Percentiles rank a stretch among this genome's conserved stretches.
Conservation (phyloP, 208 protist genomes). For the Leishmania aethiopica region DNA sequence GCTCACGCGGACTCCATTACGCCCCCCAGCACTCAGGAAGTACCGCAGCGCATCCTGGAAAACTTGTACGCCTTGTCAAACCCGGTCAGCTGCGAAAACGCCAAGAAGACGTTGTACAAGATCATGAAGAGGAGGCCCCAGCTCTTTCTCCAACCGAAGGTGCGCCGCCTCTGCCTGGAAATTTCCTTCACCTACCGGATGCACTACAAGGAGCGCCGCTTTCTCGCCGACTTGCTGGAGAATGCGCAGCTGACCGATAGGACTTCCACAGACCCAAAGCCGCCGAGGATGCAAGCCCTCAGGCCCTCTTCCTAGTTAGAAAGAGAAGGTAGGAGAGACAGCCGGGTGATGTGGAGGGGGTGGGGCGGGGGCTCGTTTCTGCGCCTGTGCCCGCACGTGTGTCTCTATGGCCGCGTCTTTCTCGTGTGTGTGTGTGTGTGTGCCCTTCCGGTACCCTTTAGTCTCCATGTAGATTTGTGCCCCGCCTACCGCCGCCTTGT, state of each 20-base stretch:
- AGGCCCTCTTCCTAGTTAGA: neutral
- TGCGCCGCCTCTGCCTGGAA: constrained; percentile 64
- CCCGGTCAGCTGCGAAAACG: constrained; percentile 75
- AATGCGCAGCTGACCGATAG: constrained; percentile 52
- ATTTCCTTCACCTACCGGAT: constrained; percentile 65
- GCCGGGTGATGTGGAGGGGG: neutral
- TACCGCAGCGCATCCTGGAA: constrained; percentile 58
- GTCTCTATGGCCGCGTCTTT: neutral
- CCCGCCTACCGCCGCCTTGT: neutral
- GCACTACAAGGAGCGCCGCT: constrained; percentile 83
- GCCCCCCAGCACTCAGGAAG: constrained; percentile 18
- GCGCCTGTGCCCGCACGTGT: neutral
- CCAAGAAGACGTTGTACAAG: constrained; percentile 76
- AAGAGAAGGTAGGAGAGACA: constrained; percentile 1
- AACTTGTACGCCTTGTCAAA: constrained; percentile 73
- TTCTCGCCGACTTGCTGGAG: constrained; percentile 78
- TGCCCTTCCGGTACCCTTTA: neutral
- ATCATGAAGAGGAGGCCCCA: constrained; percentile 73
- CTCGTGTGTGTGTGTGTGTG: neutral
- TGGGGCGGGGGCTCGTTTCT: neutral
- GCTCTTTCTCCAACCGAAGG: constrained; percentile 60
- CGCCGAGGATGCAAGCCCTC: neutral
- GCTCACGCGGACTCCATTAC: constrained; percentile 41
- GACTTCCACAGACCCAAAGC: constrained; percentile 7
- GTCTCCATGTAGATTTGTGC: neutral